phyloP scores from a whole-genome alignment of 306 rosid genomes.

The Fagus crenata region DNA sequence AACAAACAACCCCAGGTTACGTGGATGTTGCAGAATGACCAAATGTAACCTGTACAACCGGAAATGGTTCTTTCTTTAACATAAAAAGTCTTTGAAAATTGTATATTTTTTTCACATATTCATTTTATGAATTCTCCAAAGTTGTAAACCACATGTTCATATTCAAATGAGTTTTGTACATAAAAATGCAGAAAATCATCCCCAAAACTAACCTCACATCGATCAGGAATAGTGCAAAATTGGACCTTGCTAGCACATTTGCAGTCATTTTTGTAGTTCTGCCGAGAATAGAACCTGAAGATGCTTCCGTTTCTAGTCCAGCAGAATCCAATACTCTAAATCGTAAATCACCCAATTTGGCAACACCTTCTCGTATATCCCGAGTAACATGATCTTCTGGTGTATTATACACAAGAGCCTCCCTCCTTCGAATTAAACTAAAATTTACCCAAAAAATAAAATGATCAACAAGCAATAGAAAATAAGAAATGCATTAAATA shows the following conservation, averaged over 20 bases:
- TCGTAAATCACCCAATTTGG: conserved; percentile 81
- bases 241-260: conserved; percentile 57
- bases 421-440: conserved; percentile 84
- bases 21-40: background rate
- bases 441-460: background rate
- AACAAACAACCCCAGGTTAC: background rate
- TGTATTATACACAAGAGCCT: conserved; percentile 91
- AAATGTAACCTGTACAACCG: background rate
- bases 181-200: background rate
- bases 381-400: conserved; percentile 95
- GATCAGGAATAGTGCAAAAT: conserved; percentile 70
- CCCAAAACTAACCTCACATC: conserved; percentile 64
- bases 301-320: conserved; percentile 74
- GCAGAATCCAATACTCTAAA: conserved; percentile 92
- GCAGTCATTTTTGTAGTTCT: conserved; percentile 85
- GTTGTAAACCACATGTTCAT: background rate
- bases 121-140: background rate
- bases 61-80: background rate
- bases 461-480: background rate
- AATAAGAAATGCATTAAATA: background rate
- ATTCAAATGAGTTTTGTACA: background rate
- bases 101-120: no score
- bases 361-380: conserved; percentile 86
- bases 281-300: conserved; percentile 82
- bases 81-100: background rate